phyloP scores from a whole-genome alignment of 2,329 filamentous ascomycete genomes.

The Microsporum canis region DNA sequence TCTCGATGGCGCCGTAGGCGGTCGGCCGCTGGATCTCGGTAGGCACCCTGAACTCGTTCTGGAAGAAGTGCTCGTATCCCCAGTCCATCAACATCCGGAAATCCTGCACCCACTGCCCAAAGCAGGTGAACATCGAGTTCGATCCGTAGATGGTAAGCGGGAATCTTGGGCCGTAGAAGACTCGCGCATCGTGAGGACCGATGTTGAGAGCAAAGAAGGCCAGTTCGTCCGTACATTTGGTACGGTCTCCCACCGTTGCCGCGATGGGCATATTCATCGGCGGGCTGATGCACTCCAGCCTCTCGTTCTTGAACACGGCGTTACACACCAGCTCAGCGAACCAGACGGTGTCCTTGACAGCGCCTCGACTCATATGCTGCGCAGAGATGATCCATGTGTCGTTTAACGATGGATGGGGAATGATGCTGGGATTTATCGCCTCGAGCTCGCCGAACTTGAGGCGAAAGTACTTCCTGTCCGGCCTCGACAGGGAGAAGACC shows the following conservation, averaged over 20 bases:
- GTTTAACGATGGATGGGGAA: slow-evolving; percentile 42
- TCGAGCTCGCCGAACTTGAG: slow-evolving; percentile 37
- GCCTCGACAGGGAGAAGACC: slow-evolving; percentile 39
- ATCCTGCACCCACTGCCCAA: slow-evolving; percentile 48
- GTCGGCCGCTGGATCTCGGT: slow-evolving; percentile 44
- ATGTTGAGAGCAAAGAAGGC: slow-evolving; percentile 34
- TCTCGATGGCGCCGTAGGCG: slow-evolving; percentile 41
- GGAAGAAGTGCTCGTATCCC: slow-evolving; percentile 22
- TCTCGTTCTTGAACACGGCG: slow-evolving; percentile 35
- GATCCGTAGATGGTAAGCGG: slow-evolving; percentile 47
- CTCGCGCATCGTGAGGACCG: slow-evolving; percentile 49
- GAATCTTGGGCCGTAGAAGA: slow-evolving; percentile 43
- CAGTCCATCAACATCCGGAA: slow-evolving; percentile 41
- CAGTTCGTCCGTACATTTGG: slow-evolving; percentile 38
- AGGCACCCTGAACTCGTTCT: slow-evolving; percentile 31
- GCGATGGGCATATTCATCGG: slow-evolving; percentile 38
- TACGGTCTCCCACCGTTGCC: slow-evolving; percentile 33
- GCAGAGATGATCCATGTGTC: slow-evolving; percentile 42
- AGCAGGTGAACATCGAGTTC: slow-evolving; percentile 44
- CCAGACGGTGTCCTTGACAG: slow-evolving; percentile 21
- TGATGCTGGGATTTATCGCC: slow-evolving; percentile 46
- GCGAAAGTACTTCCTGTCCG: slow-evolving; percentile 38
- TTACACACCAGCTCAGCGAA: slow-evolving; percentile 41
- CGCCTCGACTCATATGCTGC: slow-evolving; percentile 29
- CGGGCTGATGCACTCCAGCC: slow-evolving; percentile 32